Evolutionary conservation across 352 stramenopile genomes (phyloP), one percentile per base, ranked within the genome.

Genomic region (Phytopythium ostracodes): DNA sequence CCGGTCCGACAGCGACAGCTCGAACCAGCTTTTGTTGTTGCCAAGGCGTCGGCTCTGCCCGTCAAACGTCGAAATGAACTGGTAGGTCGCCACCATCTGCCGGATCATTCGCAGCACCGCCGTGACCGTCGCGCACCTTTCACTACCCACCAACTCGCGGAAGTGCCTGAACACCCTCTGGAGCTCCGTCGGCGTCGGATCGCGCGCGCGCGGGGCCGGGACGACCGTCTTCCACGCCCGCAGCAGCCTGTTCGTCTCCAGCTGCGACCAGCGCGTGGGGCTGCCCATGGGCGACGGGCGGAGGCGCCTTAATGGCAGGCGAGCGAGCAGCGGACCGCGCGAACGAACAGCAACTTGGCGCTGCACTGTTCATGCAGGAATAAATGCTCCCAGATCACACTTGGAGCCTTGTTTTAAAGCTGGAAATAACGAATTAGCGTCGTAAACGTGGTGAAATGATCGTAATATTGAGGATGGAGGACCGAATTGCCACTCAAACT

Each of bases 151-250:
- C 29, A 72, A 38, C n/a, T 60, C 64, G 18, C 59, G 69, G 57
- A 80, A 76, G 12, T 64, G 69, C n/a, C 60, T 59, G 60, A 75
- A 67, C 11, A 80, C 36, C 14, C 59, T 62, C 0, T 53, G 15
- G 11, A 68, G 70, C 52, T 80, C 72, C 1, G 38, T 44, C 10
- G 64, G 54, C 24, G 72, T 53, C 50, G 70, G 17, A 0, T 73
- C 61, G 57, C 76, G 57, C 18, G 68, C 69, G n/a, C 69, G 72
- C 53, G 73, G 62, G 18, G 50, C 17, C 17, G n/a, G 61, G 49
- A 77, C 64, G 18, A 69, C 69, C 36, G 69, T 59, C 22, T 66
- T 62, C 72, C 72, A 80, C 4, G 67, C 72, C 12, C 68, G 59
- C 3, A 77, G 59, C 36, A 80, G 62, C 40, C 63, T 53, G n/a